Evolutionary conservation across 176 grass and related monocot species (phyloP), one percentile per base, ranked within the genome.

Genomic region (Lolium perenne): DNA sequence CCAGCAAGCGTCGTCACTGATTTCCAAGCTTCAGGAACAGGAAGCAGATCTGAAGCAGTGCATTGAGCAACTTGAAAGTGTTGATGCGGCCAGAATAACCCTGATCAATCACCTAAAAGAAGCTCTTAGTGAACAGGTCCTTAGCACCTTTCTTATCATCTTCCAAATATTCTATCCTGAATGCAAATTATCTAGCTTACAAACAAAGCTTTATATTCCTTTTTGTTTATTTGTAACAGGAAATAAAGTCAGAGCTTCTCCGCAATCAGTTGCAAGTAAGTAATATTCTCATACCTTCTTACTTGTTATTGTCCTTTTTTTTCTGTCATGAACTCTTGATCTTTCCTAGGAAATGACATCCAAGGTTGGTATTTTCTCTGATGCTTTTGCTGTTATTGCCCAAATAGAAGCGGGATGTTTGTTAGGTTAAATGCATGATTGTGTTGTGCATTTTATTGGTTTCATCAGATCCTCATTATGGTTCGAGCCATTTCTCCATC

Each of bases 111-210:
- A 91, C 78, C 84, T 95, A 82, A 91, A 87, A 72, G 91, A 95
- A 80, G 93, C 93, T 59, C 88, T 95, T 46, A 87, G 49, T 66
- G 93, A 98, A 86, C 93, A 95, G 95, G 92, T 94, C 75, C 82
- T 84, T 72, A 62, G 76, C 60, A 50, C 68, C 10, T 87, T 85
- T 29, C 74, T 56, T 83, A 79, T 54, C 29, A 47, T 77, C 54
- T 22, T 92, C 6, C 4, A 58, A 86, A 58, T 82, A 6, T 71
- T 86, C 22, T 56, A 38, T 80, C 21, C 45, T 16, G 46, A 51
- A 50, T 9, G 12, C 78, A 68, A 85, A 63, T 8, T 48, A 75
- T 86, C 46, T 10, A 67, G 17, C 4, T 76, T 85, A 43, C n/a
- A 23, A 65, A 81, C 73, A 85, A 48, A 84, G 20, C 20, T 82